A percentile compares a stretch with the other conserved stretches of the same genome.
Evolutionary conservation across 495 filamentous ascomycete species (phyloP).

Genomic region (Polyplosphaeria fusca): DNA sequence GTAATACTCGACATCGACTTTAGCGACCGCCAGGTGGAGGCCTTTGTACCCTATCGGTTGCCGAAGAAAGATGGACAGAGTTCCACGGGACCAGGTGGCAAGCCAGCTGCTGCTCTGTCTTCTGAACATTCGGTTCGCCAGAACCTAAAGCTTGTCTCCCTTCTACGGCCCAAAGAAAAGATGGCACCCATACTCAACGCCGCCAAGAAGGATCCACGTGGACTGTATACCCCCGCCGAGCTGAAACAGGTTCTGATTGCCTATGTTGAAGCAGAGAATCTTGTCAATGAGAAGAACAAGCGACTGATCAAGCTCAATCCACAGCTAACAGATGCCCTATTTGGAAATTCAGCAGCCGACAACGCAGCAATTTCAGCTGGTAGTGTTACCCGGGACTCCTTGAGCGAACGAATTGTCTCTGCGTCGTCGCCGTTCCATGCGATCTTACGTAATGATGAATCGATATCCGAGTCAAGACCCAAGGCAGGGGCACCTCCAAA

Average conservation of each 20-base stretch:
- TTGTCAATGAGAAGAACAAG: conserved; percentile 55
- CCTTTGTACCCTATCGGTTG: conserved; percentile 63
- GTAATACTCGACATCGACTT: conserved; percentile 68
- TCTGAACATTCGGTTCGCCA: conserved; percentile 56
- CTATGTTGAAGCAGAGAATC: conserved; percentile 51
- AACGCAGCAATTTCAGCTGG: conserved; percentile 57
- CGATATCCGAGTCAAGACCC: conserved; percentile 52
- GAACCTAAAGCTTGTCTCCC: conserved; percentile 52
- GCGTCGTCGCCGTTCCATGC: conserved; percentile 54
- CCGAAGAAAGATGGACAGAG: conserved; percentile 52
- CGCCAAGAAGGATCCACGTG: conserved; percentile 44
- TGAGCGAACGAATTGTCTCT: conserved; percentile 58
- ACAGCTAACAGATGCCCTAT: conserved; percentile 60
- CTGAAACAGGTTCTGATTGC: conserved; percentile 51
- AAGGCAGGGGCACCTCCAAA: conserved; percentile 62
- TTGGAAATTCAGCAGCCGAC: conserved; percentile 51
- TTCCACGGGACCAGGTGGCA: conserved; percentile 41
- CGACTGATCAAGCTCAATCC: conserved; percentile 64
- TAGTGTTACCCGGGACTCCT: conserved; percentile 59
- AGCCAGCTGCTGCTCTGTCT: conserved; percentile 44
- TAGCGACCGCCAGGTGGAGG: conserved; percentile 49
- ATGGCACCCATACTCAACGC: conserved; percentile 56
- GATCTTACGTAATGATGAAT: conserved; percentile 56
- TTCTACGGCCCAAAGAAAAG: conserved; percentile 57
- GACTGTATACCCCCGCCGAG: conserved; percentile 55